Percentiles rank a stretch among this genome's conserved stretches.
Conservation (phyloP, 768 basidiomycete species). For the Dentipellis sp. region DNA sequence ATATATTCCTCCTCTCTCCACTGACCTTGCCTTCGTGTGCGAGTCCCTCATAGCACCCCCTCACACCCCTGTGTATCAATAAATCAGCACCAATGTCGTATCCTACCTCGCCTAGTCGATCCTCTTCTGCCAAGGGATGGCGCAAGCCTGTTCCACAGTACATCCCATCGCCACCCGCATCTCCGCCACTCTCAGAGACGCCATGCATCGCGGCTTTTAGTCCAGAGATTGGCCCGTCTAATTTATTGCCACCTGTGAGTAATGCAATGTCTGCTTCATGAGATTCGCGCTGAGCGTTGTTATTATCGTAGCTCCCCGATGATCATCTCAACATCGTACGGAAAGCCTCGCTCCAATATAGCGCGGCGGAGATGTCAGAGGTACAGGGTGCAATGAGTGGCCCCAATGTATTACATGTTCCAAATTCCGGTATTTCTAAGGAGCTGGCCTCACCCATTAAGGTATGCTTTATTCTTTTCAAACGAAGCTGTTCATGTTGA, state of each 20-base stretch:
- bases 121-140: conserved; percentile 11
- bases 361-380: neutral
- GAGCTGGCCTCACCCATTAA: neutral
- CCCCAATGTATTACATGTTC: no score
- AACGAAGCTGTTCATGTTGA: neutral
- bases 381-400: neutral
- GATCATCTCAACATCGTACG: neutral
- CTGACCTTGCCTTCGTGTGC: no score
- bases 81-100: neutral
- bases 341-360: neutral
- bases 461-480: neutral
- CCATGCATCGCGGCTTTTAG: conserved; percentile 5
- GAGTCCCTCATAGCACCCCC: no score
- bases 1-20: no score
- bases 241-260: conserved; percentile 25
- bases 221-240: conserved; percentile 4
- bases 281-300: no score
- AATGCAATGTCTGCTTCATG: neutral
- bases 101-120: conserved; percentile 5
- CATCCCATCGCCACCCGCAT: conserved; percentile 10
- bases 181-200: conserved; percentile 11
- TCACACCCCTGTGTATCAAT: no score
- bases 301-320: neutral
- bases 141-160: conserved; percentile 13
- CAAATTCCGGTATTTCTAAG: neutral